phyloP scores from a whole-genome alignment of 805 yeast species.

The Torulaspora maleeae region DNA sequence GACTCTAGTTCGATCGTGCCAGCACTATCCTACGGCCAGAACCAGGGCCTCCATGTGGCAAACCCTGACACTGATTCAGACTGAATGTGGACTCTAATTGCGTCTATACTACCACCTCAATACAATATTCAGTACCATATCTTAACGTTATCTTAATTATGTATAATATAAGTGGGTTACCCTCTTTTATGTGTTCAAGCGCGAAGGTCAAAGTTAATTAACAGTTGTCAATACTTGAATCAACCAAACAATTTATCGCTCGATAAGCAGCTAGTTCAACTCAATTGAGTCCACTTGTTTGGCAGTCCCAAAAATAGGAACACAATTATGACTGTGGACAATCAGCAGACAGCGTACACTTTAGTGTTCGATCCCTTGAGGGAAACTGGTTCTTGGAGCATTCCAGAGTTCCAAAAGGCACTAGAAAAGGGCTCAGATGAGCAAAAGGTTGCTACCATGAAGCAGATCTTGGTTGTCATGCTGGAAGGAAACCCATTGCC shows the following conservation, averaged over 20 bases:
- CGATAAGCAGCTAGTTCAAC: background rate
- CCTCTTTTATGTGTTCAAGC: background rate
- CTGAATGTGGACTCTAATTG: constrained; percentile 1
- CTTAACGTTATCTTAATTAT: background rate
- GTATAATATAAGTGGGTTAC: background rate
- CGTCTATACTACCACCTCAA: background rate
- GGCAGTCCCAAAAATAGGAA: background rate
- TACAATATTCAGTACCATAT: background rate
- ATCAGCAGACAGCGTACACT: constrained; percentile 55
- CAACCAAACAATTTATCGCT: background rate
- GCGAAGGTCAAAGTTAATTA: background rate
- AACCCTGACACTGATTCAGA: constrained; percentile 33
- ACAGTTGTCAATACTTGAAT: background rate
- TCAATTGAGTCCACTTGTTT: background rate
- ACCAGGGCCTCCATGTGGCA: constrained; percentile 25
- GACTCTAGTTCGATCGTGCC: constrained; percentile 7
- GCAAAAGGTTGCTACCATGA: constrained; percentile 85
- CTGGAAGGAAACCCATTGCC: constrained; percentile 92
- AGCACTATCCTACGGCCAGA: constrained; percentile 13
- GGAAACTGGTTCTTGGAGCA: constrained; percentile 53
- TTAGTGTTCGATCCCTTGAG: constrained; percentile 73
- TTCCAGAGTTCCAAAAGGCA: constrained; percentile 66
- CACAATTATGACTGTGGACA: constrained; percentile 18
- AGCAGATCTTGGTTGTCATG: constrained; percentile 76
- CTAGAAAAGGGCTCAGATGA: constrained; percentile 90